A percentile compares a stretch with the other conserved stretches of the same genome.
Evolutionary conservation across 805 yeast species (phyloP).

Genomic region (Teunomyces stri): DNA sequence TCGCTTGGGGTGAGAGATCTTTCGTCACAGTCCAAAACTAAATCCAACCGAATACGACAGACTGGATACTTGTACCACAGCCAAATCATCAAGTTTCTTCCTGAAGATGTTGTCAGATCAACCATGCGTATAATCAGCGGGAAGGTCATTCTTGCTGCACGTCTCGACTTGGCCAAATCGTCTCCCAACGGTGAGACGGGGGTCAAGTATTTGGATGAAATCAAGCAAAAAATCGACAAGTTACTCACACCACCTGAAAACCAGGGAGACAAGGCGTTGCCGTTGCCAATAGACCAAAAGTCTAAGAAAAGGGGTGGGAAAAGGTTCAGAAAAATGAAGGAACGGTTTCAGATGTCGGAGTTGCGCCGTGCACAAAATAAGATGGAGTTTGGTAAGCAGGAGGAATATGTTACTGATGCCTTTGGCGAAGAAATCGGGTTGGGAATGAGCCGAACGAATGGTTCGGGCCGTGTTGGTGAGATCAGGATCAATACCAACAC

Average conservation of each 20-base stretch:
- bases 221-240: constrained; percentile 63
- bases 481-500: constrained; percentile 45
- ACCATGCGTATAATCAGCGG: constrained; percentile 79
- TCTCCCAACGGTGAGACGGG: constrained; percentile 55
- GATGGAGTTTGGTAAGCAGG: constrained; percentile 77
- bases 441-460: constrained; percentile 58
- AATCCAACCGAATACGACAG: constrained; percentile 49
- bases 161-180: constrained; percentile 61
- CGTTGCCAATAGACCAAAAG: constrained; percentile 70
- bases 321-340: constrained; percentile 74
- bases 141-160: constrained; percentile 75
- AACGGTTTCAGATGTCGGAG: constrained; percentile 78
- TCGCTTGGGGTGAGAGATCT: constrained; percentile 61
- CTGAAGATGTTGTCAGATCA: constrained; percentile 58
- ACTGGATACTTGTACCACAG: constrained; percentile 68
- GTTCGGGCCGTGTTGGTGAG: constrained; percentile 20
- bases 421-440: constrained; percentile 82
- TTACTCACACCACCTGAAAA: constrained; percentile 75
- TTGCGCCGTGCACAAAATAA: constrained; percentile 79
- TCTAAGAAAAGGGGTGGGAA: constrained; percentile 87
- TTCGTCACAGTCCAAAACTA: constrained; percentile 24
- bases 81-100: constrained; percentile 57
- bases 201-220: constrained; percentile 53
- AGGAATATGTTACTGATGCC: constrained; percentile 56
- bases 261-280: constrained; percentile 58